Percentiles rank a stretch among this genome's conserved stretches.
phyloP scores from a whole-genome alignment of 371 early-diverging fungal genomes.

The Nematocida sp. region DNA sequence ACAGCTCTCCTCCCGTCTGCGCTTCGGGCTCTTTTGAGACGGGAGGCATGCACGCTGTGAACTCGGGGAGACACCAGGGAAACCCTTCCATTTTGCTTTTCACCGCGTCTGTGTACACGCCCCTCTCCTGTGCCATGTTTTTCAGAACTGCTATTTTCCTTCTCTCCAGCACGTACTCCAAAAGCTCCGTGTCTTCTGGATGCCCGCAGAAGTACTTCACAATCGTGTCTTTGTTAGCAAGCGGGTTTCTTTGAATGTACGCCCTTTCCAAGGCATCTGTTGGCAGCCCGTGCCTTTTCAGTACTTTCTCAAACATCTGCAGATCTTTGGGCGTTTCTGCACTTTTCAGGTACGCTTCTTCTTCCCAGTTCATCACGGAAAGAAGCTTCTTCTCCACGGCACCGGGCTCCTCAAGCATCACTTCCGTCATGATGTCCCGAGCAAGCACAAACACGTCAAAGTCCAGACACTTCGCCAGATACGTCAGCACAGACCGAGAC shows the following conservation, averaged over 20 bases:
- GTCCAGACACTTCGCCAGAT: neutral
- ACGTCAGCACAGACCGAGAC: neutral
- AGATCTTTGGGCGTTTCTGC: slow-evolving; percentile 1
- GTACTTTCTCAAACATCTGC: neutral
- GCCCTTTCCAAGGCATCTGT: neutral
- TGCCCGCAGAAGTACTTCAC: slow-evolving; percentile 2
- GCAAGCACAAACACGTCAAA: neutral
- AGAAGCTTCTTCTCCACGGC: neutral
- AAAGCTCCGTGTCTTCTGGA: slow-evolving; percentile 1
- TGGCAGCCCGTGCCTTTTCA: neutral
- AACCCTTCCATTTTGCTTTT: neutral
- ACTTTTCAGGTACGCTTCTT: neutral
- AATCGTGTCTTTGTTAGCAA: neutral
- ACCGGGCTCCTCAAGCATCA: neutral
- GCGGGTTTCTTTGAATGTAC: slow-evolving; percentile 26
- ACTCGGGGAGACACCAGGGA: too few relatives aligned
- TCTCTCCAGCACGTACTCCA: slow-evolving; percentile 24
- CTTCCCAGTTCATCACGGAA: neutral
- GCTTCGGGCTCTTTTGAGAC: too few relatives aligned
- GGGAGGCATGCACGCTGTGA: too few relatives aligned
- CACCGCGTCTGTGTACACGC: neutral
- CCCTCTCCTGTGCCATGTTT: neutral
- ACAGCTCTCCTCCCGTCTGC: too few relatives aligned
- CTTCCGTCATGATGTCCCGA: neutral
- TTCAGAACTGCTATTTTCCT: neutral